Evolutionary conservation across 805 yeast genomes (phyloP), one percentile per base, ranked within the genome.

Genomic region (Lipomyces orientalis): DNA sequence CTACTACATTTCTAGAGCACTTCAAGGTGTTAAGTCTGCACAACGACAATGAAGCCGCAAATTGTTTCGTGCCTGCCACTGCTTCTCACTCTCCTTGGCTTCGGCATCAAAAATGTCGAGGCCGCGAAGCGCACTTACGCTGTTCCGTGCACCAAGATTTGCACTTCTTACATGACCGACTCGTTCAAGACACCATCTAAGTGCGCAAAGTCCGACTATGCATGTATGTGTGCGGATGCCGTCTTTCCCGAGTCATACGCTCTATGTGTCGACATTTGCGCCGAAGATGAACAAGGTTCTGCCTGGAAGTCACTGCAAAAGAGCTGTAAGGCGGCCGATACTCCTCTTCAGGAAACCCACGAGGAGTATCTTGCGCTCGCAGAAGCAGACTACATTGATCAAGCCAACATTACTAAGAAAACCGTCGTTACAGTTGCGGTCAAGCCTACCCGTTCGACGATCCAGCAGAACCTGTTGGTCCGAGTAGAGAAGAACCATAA

Each of bases 161-260:
- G 46, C 54, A 3, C 56, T n/a, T 9, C 25, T 9, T 22, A 52
- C 16, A 19, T 59, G 25, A 59, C 54, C 7, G 55, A 39, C 19
- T 43, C 49, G 16, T 61, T 35, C 64, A 54, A 54, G 22, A 61
- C 64, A 6, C 14, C 58, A 31, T 29, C 64, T n/a, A 43, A n/a
- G 6, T 61, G 64, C 34, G 16, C 12, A 16, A n/a, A 22, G 9
- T 3, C 6, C 22, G 61, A 63, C 49, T 61, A 61, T 35, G 54
- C 62, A 14, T 67, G 71, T 54, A n/a, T 33, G 19, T 67, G 71
- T 57, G 46, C 56, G 12, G 54, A 60, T 10, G 54, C 19, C 25
- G 39, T 64, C 29, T 65, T 61, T 58, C 52, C 64, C 33, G 65
- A 64, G 52, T 63, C 68, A 7, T 67, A 58, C 35, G 68, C 68